Evolutionary conservation across 768 basidiomycete species (phyloP).

Genomic region (Boletales sp.): DNA sequence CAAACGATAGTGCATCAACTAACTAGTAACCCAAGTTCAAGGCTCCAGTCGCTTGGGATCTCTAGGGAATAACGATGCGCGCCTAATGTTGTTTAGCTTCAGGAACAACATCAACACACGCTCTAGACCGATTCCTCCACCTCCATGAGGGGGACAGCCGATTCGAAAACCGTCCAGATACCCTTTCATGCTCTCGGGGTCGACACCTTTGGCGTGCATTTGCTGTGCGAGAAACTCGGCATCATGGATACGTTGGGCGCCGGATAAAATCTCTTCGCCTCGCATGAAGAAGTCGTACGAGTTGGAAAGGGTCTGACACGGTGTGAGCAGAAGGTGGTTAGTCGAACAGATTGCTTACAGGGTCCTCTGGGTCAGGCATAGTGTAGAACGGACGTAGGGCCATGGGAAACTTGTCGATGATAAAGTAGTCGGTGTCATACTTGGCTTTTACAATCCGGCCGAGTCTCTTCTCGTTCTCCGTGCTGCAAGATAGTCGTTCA

Average conservation of each 20-base stretch:
- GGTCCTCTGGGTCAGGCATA: conserved; percentile 93
- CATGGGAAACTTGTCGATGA: conserved; percentile 98
- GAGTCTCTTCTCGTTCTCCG: conserved; percentile 92
- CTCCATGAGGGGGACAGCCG: conserved; percentile 95
- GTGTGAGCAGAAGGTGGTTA: conserved; percentile 1
- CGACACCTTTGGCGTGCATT: conserved; percentile 85
- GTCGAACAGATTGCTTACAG: conserved; percentile 45
- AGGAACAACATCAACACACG: conserved; percentile 97
- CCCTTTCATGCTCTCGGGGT: conserved; percentile 86
- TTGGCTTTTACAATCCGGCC: conserved; percentile 88
- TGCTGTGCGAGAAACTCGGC: conserved; percentile 74
- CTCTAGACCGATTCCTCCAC: conserved; percentile 93
- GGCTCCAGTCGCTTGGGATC: conserved; percentile 95
- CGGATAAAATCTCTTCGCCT: conserved; percentile 97
- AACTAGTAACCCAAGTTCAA: conserved; percentile 31
- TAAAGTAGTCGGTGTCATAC: conserved; percentile 98
- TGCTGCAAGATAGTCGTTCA: conserved; percentile 47
- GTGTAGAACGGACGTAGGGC: conserved; percentile 97
- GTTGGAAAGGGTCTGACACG: conserved; percentile 77
- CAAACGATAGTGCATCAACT: too few relatives aligned
- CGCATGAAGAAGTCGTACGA: conserved; percentile 99
- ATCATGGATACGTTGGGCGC: conserved; percentile 97
- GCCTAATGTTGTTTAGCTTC: conserved; percentile 92
- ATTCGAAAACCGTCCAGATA: conserved; percentile 95
- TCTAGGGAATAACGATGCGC: conserved; percentile 92